Evolutionary conservation across 768 basidiomycete species (phyloP).

Genomic region (Amylocystis lapponica): DNA sequence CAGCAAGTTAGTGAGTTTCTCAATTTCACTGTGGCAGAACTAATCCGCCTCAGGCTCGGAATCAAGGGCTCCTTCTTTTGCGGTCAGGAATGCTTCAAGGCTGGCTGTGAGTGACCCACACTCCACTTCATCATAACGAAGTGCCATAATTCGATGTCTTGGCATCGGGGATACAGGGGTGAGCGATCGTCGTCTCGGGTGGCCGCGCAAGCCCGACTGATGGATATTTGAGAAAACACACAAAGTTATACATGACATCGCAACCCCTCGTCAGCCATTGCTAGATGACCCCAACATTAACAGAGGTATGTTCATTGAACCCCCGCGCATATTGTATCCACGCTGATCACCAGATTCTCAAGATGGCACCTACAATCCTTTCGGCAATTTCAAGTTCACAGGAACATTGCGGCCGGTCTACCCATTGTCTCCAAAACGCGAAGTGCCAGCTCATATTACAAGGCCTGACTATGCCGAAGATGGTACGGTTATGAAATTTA

Average conservation of each 20-base stretch:
- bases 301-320: conserved; percentile 13
- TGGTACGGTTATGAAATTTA: conserved; percentile 39
- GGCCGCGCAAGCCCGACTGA: not conserved
- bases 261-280: conserved; percentile 25
- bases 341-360: not conserved
- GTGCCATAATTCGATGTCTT: not conserved
- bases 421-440: conserved; percentile 75
- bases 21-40: conserved; percentile 10
- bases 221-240: conserved; percentile 61
- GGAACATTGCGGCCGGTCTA: conserved; percentile 79
- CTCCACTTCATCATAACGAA: too few relatives aligned
- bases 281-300: conserved; percentile 22
- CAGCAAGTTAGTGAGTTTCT: conserved; percentile 65
- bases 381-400: conserved; percentile 71
- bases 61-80: conserved; percentile 88
- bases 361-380: conserved; percentile 81
- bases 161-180: conserved; percentile 10
- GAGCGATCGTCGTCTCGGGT: not conserved
- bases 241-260: conserved; percentile 70
- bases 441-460: conserved; percentile 77
- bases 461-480: conserved; percentile 84
- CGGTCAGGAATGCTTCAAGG: conserved; percentile 94
- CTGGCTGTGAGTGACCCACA: conserved; percentile 67
- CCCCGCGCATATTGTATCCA: not conserved
- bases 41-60: conserved; percentile 48